phyloP scores from a whole-genome alignment of 257 asterid genomes.

The Mentha longifolia region DNA sequence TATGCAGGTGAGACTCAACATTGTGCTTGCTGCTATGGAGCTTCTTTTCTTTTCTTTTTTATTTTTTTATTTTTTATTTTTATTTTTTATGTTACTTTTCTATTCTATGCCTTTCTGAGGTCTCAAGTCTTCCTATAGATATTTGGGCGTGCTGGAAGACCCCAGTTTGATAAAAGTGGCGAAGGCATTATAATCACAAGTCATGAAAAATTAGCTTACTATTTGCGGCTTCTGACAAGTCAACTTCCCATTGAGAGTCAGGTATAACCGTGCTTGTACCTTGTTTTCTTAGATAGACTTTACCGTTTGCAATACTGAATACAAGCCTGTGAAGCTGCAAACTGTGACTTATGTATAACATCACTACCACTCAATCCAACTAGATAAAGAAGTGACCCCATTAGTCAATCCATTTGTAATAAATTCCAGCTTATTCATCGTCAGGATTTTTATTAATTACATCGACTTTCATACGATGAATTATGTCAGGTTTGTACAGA shows the following conservation, averaged over 20 bases:
- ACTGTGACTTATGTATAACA: background rate
- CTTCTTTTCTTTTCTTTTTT: background rate
- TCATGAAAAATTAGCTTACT: slow-evolving; percentile 88
- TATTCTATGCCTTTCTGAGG: slow-evolving; percentile 27
- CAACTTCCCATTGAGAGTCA: slow-evolving; percentile 99
- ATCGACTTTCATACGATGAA: slow-evolving; percentile 8
- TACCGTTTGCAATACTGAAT: slow-evolving; percentile 7
- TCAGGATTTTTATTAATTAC: slow-evolving; percentile 1
- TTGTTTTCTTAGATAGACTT: slow-evolving; percentile 15
- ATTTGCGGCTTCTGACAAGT: slow-evolving; percentile 88
- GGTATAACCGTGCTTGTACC: slow-evolving; percentile 48
- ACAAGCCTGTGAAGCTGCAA: slow-evolving; percentile 26
- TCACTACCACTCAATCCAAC: slow-evolving; percentile 14
- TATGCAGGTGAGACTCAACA: slow-evolving; percentile 75
- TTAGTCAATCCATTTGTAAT: slow-evolving; percentile 2
- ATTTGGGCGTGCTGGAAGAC: slow-evolving; percentile 99
- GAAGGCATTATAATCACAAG: slow-evolving; percentile 95
- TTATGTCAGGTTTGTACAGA: background rate
- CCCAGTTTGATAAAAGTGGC: slow-evolving; percentile 98
- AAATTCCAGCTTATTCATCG: background rate
- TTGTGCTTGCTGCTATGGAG: slow-evolving; percentile 25
- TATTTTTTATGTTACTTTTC: slow-evolving; percentile 24
- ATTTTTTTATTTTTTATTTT: too few species aligned
- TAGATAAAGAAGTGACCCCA: background rate
- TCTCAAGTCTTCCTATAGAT: slow-evolving; percentile 57